A percentile compares a stretch with the other conserved stretches of the same genome.
These are phyloP conservation scores for Yarrowia osloensis DNA, from an alignment of 805 yeast species.

Conservation along the genomic window DNA sequence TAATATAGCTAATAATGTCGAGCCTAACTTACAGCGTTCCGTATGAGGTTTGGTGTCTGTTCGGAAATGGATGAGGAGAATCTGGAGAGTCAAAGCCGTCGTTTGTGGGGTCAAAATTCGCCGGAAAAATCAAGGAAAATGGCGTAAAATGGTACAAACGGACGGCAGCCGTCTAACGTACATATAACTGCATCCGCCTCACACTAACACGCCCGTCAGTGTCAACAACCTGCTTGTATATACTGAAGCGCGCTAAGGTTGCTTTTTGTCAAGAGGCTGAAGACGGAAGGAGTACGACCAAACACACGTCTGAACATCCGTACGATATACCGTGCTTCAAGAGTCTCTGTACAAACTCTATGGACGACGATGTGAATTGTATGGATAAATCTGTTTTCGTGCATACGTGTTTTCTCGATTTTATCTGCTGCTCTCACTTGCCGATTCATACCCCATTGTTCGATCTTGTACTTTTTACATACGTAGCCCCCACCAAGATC, in stretches of 20 bases:
- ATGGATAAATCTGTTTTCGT: too few relatives aligned
- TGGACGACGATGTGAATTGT: background rate
- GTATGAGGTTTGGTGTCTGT: background rate
- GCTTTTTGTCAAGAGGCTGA: slow-evolving; percentile 12
- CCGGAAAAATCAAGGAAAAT: too few relatives aligned
- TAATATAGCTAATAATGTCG: background rate
- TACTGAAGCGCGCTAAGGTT: slow-evolving; percentile 12
- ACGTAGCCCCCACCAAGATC: background rate
- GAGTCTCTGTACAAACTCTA: background rate
- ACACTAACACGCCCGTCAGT: too few relatives aligned
- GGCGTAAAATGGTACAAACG: too few relatives aligned
- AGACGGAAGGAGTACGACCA: slow-evolving; percentile 17
- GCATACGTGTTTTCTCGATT: too few relatives aligned
- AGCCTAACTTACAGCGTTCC: slow-evolving; percentile 7
- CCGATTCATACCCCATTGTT: background rate
- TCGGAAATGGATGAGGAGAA: background rate
- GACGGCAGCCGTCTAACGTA: too few relatives aligned
- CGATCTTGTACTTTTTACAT: background rate
- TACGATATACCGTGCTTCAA: too few relatives aligned
- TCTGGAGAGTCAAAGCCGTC: too few relatives aligned
- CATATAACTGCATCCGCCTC: too few relatives aligned
- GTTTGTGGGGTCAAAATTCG: too few relatives aligned
- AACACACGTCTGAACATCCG: too few relatives aligned
- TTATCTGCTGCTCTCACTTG: too few relatives aligned
- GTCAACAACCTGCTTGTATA: background rate